Evolutionary conservation across 306 rosid species (phyloP).

Genomic region (Mucuna pruriens): DNA sequence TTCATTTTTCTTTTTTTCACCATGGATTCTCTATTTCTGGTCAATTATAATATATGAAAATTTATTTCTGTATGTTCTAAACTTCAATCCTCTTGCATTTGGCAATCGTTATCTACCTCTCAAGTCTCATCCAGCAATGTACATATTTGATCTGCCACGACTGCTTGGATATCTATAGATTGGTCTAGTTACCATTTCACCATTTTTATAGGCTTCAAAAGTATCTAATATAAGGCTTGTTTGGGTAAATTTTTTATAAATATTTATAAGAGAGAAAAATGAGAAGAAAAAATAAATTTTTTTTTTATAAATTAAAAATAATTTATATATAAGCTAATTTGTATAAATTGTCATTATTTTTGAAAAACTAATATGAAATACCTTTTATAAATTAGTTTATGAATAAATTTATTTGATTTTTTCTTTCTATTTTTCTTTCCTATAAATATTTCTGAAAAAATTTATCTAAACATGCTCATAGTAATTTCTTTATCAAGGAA

Average conservation of each 20-base stretch:
- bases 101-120: background rate
- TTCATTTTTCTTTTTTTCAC: background rate
- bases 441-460: too few relatives aligned
- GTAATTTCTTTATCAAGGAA: background rate
- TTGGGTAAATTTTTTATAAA: too few relatives aligned
- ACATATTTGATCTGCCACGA: background rate
- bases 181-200: background rate
- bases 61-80: constrained; percentile 28
- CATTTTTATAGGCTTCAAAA: constrained; percentile 5
- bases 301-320: too few relatives aligned
- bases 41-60: constrained; percentile 30
- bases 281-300: too few relatives aligned
- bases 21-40: constrained; percentile 39
- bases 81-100: background rate
- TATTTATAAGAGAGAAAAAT: too few relatives aligned
- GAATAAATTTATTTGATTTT: too few relatives aligned
- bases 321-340: too few relatives aligned
- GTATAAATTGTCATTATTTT: too few relatives aligned
- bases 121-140: constrained; percentile 7
- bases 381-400: too few relatives aligned
- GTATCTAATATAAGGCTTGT: background rate
- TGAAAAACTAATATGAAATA: too few relatives aligned
- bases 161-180: constrained; percentile 3
- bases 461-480: too few relatives aligned
- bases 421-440: too few relatives aligned